A percentile compares a stretch with the other conserved stretches of the same genome.
Conservation (phyloP, 225 moss, liverwort and hornwort species). For the Rhytidiadelphus loreus region DNA sequence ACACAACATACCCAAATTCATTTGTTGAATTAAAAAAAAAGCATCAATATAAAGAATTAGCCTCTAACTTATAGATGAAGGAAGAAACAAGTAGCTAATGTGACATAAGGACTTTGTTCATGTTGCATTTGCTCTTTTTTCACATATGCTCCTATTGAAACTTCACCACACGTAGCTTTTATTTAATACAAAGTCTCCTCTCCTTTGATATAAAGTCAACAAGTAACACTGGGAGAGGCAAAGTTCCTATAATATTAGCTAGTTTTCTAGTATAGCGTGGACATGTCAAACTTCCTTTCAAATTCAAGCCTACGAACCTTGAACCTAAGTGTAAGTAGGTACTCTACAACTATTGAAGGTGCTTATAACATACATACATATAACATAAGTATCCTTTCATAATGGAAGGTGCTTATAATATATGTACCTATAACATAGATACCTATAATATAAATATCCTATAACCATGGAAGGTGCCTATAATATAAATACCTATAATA, state of each 20-base stretch:
- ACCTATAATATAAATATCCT: too few species aligned
- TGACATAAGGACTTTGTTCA: rapidly evolving
- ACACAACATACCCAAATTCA: background rate
- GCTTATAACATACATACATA: too few species aligned
- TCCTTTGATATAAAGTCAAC: background rate
- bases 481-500: too few species aligned
- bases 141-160: background rate
- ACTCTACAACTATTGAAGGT: too few species aligned
- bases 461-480: too few species aligned
- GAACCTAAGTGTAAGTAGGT: too few species aligned
- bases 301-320: too few species aligned
- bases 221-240: background rate
- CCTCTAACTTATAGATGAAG: rapidly evolving
- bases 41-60: rapidly evolving
- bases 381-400: too few species aligned
- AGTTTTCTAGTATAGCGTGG: background rate
- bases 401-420: too few species aligned
- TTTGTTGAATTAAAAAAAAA: background rate
- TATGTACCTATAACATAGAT: too few species aligned
- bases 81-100: background rate
- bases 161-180: background rate
- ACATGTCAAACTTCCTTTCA: background rate
- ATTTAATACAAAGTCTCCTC: too few species aligned
- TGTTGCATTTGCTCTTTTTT: background rate
- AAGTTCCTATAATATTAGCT: background rate